Conservation (phyloP, 495 filamentous ascomycete genomes). For the Xanthoparmelia taractica region DNA sequence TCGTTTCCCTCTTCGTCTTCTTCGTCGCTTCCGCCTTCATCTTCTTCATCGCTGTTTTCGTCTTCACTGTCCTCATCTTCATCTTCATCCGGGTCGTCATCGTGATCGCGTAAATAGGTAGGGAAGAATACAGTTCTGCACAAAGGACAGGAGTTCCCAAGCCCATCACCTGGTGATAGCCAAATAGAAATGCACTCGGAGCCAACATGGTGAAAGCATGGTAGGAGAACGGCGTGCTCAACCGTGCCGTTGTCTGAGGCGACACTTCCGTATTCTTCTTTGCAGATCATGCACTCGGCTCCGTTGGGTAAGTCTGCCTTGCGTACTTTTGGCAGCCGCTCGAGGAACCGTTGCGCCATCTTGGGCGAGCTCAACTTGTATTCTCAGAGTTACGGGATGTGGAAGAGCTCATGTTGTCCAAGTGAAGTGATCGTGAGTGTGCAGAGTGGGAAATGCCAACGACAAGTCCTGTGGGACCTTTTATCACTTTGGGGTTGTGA, state of each 20-base stretch:
- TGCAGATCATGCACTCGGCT: conserved; percentile 1
- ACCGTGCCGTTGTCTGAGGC: background rate
- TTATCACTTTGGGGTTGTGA: too few relatives aligned
- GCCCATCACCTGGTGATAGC: background rate
- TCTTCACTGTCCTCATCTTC: background rate
- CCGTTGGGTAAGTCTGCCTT: background rate
- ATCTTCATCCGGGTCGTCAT: background rate
- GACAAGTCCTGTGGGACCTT: too few relatives aligned
- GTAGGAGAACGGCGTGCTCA: background rate
- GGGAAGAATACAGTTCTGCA: background rate
- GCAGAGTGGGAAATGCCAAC: too few relatives aligned
- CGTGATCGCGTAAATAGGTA: background rate
- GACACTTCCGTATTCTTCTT: background rate
- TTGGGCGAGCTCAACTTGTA: background rate
- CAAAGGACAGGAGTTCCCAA: background rate
- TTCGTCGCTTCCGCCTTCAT: background rate
- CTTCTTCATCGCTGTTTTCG: background rate
- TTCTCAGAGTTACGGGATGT: background rate
- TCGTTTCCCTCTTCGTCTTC: background rate
- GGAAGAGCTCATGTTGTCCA: background rate
- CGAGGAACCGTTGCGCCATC: background rate
- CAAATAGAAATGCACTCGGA: background rate
- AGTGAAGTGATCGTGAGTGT: too few relatives aligned
- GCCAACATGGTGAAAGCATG: background rate
- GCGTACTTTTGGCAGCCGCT: background rate